Evolutionary conservation across 2,329 filamentous ascomycete species (phyloP).

Genomic region (Paecilomyces sp.): DNA sequence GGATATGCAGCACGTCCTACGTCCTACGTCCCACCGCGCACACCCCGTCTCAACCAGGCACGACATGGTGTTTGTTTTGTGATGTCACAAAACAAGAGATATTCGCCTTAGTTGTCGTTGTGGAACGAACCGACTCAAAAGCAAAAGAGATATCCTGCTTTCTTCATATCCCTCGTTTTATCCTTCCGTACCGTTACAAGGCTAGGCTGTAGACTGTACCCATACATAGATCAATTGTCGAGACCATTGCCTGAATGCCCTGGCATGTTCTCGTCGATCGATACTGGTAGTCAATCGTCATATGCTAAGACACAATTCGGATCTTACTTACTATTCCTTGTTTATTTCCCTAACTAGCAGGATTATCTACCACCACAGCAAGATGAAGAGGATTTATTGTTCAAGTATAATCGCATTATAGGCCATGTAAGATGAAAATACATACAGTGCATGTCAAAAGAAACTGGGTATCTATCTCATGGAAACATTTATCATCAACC

Average conservation of each 20-base stretch:
- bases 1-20: neutral
- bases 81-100: neutral
- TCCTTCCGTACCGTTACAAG: constrained; percentile 8
- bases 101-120: neutral
- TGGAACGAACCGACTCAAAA: constrained; percentile 9
- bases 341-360: no score
- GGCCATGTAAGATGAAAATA: neutral
- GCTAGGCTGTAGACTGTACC: no score
- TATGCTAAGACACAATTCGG: no score
- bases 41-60: neutral
- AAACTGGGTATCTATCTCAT: neutral
- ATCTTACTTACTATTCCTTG: no score
- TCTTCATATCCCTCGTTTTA: constrained; percentile 13
- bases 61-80: neutral
- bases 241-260: no score
- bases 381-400: neutral
- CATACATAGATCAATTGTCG: no score
- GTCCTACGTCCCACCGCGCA: neutral
- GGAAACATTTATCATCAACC: neutral
- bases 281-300: no score
- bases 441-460: neutral
- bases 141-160: constrained; percentile 7
- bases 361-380: no score
- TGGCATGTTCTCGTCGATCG: no score
- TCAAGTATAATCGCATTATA: neutral